Conservation (phyloP, 2,329 filamentous ascomycete genomes). For the Lachnellula cervina region DNA sequence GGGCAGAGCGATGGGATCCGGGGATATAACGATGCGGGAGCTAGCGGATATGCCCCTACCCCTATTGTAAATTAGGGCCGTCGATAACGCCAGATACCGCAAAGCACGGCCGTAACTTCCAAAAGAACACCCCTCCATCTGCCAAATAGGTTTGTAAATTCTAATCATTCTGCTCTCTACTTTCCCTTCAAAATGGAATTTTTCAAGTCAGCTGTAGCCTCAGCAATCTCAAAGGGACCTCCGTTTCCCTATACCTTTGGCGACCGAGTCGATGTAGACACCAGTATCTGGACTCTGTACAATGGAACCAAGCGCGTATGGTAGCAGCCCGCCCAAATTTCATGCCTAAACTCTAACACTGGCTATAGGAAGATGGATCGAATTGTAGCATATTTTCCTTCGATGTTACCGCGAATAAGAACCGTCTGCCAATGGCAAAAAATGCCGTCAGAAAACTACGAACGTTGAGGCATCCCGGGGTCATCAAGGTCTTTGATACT, state of each 20-base stretch:
- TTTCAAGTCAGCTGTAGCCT: conserved; percentile 94
- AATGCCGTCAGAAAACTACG: conserved; percentile 93
- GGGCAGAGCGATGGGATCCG: background rate
- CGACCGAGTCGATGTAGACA: conserved; percentile 84
- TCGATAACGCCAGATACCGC: conserved; percentile 10
- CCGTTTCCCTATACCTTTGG: conserved; percentile 91
- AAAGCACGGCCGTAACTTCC: background rate
- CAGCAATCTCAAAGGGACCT: conserved; percentile 90
- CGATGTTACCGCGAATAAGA: conserved; percentile 76
- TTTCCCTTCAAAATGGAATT: conserved; percentile 69
- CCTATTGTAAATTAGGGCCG: background rate
- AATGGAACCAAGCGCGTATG: conserved; percentile 84
- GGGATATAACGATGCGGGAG: background rate
- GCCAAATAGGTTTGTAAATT: background rate
- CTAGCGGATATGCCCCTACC: background rate
- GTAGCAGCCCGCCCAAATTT: background rate
- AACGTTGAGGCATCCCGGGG: conserved; percentile 87
- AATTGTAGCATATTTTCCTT: conserved; percentile 97
- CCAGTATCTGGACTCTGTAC: conserved; percentile 94
- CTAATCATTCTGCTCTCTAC: conserved; percentile 1
- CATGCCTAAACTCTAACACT: conserved; percentile 11
- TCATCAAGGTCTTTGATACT: conserved; percentile 90
- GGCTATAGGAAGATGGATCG: conserved; percentile 76
- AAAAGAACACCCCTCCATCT: background rate
- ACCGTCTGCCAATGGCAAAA: conserved; percentile 77